A percentile compares a stretch with the other conserved stretches of the same genome.
Evolutionary conservation across 2,329 filamentous ascomycete genomes (phyloP).

Genomic region (Bipolaris bicolor): DNA sequence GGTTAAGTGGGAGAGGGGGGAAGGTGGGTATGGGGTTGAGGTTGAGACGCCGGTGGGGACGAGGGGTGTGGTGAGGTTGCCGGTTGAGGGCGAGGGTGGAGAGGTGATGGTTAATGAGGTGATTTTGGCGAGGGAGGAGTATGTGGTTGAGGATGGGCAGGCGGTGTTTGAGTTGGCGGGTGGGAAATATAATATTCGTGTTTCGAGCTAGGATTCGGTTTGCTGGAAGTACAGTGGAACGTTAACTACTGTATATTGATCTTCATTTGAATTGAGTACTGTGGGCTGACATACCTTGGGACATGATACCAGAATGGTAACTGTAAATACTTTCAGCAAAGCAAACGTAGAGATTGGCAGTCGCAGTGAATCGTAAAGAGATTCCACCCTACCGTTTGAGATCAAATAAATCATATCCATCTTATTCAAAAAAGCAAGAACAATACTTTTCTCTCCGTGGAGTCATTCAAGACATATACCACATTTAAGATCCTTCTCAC

Average conservation of each 20-base stretch:
- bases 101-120: background rate
- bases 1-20: slow-evolving; percentile 1
- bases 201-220: background rate
- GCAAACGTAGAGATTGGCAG: too few relatives aligned
- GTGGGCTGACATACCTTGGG: too few relatives aligned
- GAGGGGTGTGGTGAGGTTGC: background rate
- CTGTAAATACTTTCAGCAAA: too few relatives aligned
- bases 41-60: slow-evolving; percentile 5
- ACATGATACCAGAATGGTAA: too few relatives aligned
- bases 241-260: background rate
- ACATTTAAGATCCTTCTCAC: too few relatives aligned
- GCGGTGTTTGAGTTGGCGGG: background rate
- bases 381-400: too few relatives aligned
- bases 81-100: background rate
- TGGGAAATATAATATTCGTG: background rate
- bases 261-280: background rate
- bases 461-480: too few relatives aligned
- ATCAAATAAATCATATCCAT: too few relatives aligned
- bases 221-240: background rate
- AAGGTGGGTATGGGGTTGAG: background rate
- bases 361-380: too few relatives aligned
- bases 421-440: too few relatives aligned
- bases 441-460: too few relatives aligned
- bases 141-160: background rate
- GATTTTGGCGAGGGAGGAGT: background rate